Conservation (phyloP, 2,329 filamentous ascomycete genomes). For the Colletotrichum nymphaeae region DNA sequence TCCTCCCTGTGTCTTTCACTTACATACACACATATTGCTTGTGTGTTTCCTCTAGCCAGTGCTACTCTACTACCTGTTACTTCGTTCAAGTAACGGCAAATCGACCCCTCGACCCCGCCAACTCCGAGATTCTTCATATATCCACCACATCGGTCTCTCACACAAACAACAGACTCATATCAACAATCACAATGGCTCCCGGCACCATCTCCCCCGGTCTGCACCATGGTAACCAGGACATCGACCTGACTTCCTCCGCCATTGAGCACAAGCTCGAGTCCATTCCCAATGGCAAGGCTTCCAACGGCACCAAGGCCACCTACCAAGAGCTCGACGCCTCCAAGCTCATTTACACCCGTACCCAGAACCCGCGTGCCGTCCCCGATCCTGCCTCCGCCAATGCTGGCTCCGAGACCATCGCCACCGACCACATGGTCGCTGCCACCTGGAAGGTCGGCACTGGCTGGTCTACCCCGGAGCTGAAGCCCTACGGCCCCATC, state of each 20-base stretch:
- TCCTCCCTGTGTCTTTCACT: slow-evolving; percentile 3
- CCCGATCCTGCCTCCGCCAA: slow-evolving; percentile 61
- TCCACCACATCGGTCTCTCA: background rate
- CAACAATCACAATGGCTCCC: slow-evolving; percentile 40
- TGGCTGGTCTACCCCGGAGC: slow-evolving; percentile 80
- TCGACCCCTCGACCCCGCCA: background rate
- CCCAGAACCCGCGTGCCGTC: slow-evolving; percentile 61
- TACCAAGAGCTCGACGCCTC: slow-evolving; percentile 71
- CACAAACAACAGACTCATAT: background rate
- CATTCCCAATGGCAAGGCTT: slow-evolving; percentile 38
- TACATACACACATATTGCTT: background rate
- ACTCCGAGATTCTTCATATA: slow-evolving; percentile 21
- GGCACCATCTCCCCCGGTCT: slow-evolving; percentile 40
- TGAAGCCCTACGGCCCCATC: slow-evolving; percentile 82
- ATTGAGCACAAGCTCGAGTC: slow-evolving; percentile 61
- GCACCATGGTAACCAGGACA: slow-evolving; percentile 60
- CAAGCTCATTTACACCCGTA: slow-evolving; percentile 71
- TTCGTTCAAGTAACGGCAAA: background rate
- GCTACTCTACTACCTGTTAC: background rate
- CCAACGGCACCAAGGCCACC: slow-evolving; percentile 55
- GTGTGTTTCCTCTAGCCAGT: background rate
- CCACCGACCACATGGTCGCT: slow-evolving; percentile 91
- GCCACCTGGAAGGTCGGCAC: slow-evolving; percentile 71
- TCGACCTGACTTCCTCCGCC: slow-evolving; percentile 64
- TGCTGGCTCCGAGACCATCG: slow-evolving; percentile 63